Evolutionary conservation across 257 asterid species (phyloP).

Genomic region (Thymus mandschuricus): DNA sequence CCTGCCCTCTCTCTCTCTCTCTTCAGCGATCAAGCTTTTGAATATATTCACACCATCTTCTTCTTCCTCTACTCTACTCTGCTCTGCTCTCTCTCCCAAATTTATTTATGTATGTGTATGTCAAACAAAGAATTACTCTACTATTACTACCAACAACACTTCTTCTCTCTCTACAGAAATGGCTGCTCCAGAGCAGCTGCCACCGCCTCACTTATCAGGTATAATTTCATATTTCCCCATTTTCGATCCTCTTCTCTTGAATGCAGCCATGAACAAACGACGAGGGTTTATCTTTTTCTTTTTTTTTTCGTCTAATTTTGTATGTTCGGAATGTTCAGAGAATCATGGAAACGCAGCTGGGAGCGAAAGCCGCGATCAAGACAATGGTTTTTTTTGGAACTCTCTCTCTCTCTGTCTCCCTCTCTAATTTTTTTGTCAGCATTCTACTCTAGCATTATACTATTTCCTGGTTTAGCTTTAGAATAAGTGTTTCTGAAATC

Average conservation of each 20-base stretch:
- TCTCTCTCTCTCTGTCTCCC: neutral
- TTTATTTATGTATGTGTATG: no score
- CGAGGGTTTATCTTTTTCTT: neutral
- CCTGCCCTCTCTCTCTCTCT: no score
- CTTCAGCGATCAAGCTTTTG: no score
- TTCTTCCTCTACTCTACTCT: no score
- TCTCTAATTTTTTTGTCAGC: neutral
- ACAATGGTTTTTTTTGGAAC: conserved; percentile 10
- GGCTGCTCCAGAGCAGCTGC: neutral
- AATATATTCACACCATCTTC: no score
- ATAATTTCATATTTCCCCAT: neutral
- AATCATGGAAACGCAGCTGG: conserved; percentile 14
- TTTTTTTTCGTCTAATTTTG: neutral
- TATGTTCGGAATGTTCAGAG: conserved; percentile 17
- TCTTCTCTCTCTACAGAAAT: neutral
- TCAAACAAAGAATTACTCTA: neutral
- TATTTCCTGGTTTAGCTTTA: neutral
- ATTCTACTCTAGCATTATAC: neutral
- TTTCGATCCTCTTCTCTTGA: no score
- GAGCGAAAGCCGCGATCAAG: conserved; percentile 12
- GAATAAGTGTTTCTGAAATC: neutral
- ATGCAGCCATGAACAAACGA: no score
- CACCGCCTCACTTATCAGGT: neutral
- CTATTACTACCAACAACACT: no score
- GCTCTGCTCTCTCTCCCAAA: no score